Percentiles rank a stretch among this genome's conserved stretches.
These are phyloP conservation scores for Colletotrichum sp. DNA, from an alignment of 2,329 filamentous ascomycete genomes.

Conservation along the genomic window DNA sequence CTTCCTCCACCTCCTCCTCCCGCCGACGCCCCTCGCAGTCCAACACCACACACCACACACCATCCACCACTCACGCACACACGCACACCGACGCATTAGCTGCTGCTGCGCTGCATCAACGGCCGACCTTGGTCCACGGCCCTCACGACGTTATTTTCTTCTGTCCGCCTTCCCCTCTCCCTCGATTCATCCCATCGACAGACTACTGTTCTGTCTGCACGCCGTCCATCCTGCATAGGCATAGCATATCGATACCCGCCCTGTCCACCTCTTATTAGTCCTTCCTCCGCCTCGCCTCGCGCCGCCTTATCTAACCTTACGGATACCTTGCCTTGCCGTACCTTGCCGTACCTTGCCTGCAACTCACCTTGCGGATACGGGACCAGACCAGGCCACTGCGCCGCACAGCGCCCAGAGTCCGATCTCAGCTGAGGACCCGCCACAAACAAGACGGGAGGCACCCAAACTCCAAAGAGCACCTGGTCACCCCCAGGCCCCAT, in stretches of 20 bases:
- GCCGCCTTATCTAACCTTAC: neutral
- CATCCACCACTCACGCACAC: neutral
- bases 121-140: neutral
- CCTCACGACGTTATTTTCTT: neutral
- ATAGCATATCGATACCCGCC: neutral
- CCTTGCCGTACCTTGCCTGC: neutral
- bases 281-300: neutral
- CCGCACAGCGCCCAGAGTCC: neutral
- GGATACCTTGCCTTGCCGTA: neutral
- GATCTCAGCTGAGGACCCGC: conserved; percentile 10
- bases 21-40: neutral
- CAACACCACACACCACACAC: neutral
- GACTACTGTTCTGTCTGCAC: neutral
- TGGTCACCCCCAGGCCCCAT: neutral
- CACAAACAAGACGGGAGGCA: neutral
- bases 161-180: neutral
- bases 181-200: conserved; percentile 8
- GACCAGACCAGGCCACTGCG: neutral
- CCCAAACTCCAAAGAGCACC: neutral
- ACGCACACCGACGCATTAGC: neutral
- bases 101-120: neutral
- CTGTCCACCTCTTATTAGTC: neutral
- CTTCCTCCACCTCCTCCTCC: neutral
- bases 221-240: neutral
- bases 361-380: neutral